Evolutionary conservation across 2,329 filamentous ascomycete species (phyloP).

Genomic region (Metarhizium album): DNA sequence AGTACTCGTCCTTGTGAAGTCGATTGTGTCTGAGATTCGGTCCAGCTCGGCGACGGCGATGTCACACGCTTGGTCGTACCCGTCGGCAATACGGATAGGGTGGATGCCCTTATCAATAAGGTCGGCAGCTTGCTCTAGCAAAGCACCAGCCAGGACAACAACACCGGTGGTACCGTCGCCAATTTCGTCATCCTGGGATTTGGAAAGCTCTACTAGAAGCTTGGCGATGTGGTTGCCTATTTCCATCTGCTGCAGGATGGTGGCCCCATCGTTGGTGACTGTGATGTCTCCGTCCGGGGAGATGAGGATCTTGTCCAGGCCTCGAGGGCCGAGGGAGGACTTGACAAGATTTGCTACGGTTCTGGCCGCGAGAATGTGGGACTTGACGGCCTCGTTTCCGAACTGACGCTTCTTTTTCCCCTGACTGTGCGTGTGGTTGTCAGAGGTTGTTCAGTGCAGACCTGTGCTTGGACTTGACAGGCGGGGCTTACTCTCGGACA

Average conservation of each 20-base stretch:
- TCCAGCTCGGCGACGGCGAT: slow-evolving; percentile 90
- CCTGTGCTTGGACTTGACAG: slow-evolving; percentile 23
- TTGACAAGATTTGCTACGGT: slow-evolving; percentile 97
- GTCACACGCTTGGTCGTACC: slow-evolving; percentile 95
- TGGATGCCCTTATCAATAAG: slow-evolving; percentile 99
- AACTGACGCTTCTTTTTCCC: slow-evolving; percentile 96
- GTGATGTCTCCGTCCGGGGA: slow-evolving; percentile 98
- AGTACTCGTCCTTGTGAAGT: slow-evolving; percentile 71
- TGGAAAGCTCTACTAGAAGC: slow-evolving; percentile 90
- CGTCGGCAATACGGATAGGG: slow-evolving; percentile 95
- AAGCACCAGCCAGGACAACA: slow-evolving; percentile 85
- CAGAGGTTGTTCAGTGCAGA: slow-evolving; percentile 8
- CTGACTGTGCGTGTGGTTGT: slow-evolving; percentile 53
- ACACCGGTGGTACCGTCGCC: slow-evolving; percentile 97
- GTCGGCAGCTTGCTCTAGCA: slow-evolving; percentile 92
- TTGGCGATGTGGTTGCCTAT: slow-evolving; percentile 98
- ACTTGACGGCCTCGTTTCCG: slow-evolving; percentile 94
- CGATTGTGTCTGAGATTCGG: slow-evolving; percentile 81
- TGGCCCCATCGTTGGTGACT: slow-evolving; percentile 97
- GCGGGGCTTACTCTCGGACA: slow-evolving; percentile 67
- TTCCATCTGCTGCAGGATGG: slow-evolving; percentile 97
- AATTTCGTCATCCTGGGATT: slow-evolving; percentile 98
- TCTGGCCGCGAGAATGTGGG: slow-evolving; percentile 91
- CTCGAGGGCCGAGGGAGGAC: slow-evolving; percentile 88
- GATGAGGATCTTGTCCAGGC: slow-evolving; percentile 97